Base-by-base conservation (phyloP, 768 basidiomycete genomes). In the Brasilioporus rufonigricans region DNA sequence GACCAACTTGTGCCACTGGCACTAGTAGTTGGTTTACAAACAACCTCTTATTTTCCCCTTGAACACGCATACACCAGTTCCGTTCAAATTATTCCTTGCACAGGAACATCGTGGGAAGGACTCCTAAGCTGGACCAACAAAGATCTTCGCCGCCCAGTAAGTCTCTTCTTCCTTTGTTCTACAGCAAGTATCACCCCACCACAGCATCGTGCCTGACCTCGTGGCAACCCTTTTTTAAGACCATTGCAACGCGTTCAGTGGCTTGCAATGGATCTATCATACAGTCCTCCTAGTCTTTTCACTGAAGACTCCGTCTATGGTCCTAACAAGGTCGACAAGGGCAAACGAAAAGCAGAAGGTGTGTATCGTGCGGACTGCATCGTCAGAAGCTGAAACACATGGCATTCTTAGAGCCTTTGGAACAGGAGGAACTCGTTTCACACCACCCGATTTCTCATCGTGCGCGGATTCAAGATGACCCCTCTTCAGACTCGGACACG, bases 321-420 rank as follows among this genome's bases (percentile, higher is more conserved):
- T 57, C 35, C 65, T 16, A 48, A 18, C 10, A 54, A 21, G 24
- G 10, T 50, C 18, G 64, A 65, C 44, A 65, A 65, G 36, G 65
- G 65, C 5, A 63, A 65, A 39, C 49, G 16, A 50, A 65, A 56
- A 40, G 65, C 58, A 0, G 50, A 61, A 29, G 65, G 64, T 61
- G 13, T 23, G 52, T 44, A 18, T 43, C 23, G 9, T 23, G n/a
- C 12, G 1, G 6, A 41, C 23, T 0, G 21, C 29, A 6, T 4
- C 13, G 2, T n/a, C 18, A 7, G 19, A 14, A 5, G 16, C 33
- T 47, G n/a, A 59, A 1, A 8, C n/a, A 2, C 5, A 16, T 13
- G 40, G n/a, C 18, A 5, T 21, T 18, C 32, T 51, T 19, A 66
- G 63, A 60, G 3, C 54, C 57, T 44, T 49, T 48, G n/a, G 60